phyloP scores from a whole-genome alignment of 169 alveolate species.

The Ichthyophthirius multifiliis region DNA sequence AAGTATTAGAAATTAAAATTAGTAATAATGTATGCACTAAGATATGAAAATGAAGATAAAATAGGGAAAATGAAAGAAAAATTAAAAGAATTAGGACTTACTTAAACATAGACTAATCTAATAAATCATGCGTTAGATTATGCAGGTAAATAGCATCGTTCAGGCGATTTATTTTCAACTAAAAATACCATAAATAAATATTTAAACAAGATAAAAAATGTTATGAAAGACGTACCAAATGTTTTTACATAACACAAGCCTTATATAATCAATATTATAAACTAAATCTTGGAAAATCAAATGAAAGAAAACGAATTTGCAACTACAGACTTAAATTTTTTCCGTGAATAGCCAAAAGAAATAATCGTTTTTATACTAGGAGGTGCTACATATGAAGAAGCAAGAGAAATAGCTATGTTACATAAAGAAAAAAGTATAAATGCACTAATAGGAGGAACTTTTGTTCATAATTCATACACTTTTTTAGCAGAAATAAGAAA shows the following conservation, averaged over 20 bases:
- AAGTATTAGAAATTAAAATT: slow-evolving; percentile 85
- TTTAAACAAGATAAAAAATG: slow-evolving; percentile 73
- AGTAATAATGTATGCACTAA: slow-evolving; percentile 81
- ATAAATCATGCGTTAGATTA: slow-evolving; percentile 82
- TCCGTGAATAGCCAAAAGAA: slow-evolving; percentile 67
- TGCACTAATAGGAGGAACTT: slow-evolving; percentile 86
- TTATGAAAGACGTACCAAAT: slow-evolving; percentile 78
- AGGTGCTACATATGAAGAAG: slow-evolving; percentile 95
- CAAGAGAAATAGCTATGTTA: slow-evolving; percentile 83
- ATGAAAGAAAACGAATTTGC: slow-evolving; percentile 79
- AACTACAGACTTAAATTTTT: slow-evolving; percentile 56
- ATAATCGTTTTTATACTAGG: slow-evolving; percentile 91
- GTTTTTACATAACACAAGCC: slow-evolving; percentile 92
- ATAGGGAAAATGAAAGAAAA: slow-evolving; percentile 69
- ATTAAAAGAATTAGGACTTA: slow-evolving; percentile 61
- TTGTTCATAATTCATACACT: slow-evolving; percentile 82
- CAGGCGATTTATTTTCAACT: slow-evolving; percentile 85
- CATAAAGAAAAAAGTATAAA: slow-evolving; percentile 63
- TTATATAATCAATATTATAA: slow-evolving; percentile 73
- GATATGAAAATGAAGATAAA: slow-evolving; percentile 88
- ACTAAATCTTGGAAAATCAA: slow-evolving; percentile 81
- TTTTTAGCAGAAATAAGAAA: slow-evolving; percentile 77
- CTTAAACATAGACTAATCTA: slow-evolving; percentile 53
- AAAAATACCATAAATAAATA: slow-evolving; percentile 82
- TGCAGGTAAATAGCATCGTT: slow-evolving; percentile 83